Base-by-base conservation (phyloP, 164 flowering plant species). In the Annona cherimola region DNA sequence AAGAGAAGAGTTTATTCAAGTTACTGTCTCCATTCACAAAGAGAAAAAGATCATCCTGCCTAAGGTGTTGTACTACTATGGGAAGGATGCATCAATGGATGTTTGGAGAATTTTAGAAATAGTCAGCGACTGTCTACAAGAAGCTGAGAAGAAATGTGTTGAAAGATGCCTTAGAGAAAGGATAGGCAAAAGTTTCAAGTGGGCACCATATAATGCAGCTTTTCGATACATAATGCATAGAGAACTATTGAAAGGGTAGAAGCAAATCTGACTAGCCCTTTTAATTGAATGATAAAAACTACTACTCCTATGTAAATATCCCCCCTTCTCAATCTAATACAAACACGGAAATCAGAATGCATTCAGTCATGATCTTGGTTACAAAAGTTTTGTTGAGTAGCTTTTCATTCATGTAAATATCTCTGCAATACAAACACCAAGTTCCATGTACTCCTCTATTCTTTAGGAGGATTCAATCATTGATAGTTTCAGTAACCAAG, bases 221-320 rank as follows among this genome's bases (percentile, higher is more conserved):
- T 88, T 90, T 61, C 87, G 87, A 26, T 89, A 82, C 76, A 68
- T 85, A 43, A 83, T 89, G 64, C 87, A 83, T 18, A 69, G 76
- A 65, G 85, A 86, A 39, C 67, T 84, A 7, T 80, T 74, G 19
- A 70, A 74, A 59, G 76, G 54, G n/a, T 44, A 60, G 68, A 14
- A 44, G 63, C n/a, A 42, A 18, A 46, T 61, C 40, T 71, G 75
- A 77, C 62, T 63, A 45, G 12, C 60, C 45, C 26, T 4, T 66
- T 69, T 62, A 26, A 63, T 63, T 16, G 4, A 40, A 63, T 26
- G 8, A 8, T 4, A 63, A 63, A 63, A 63, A 40, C 66, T 63
- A 26, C 39, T 63, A 26, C 19, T 26, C 39, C 39, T 18, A 26
- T 63, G 16, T 26, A 26, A 7, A 63, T 63, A 63, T 35, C 4